Evolutionary conservation across 1,139 yeast genomes (phyloP).

Genomic region (Schwanniomyces etchellsii): DNA sequence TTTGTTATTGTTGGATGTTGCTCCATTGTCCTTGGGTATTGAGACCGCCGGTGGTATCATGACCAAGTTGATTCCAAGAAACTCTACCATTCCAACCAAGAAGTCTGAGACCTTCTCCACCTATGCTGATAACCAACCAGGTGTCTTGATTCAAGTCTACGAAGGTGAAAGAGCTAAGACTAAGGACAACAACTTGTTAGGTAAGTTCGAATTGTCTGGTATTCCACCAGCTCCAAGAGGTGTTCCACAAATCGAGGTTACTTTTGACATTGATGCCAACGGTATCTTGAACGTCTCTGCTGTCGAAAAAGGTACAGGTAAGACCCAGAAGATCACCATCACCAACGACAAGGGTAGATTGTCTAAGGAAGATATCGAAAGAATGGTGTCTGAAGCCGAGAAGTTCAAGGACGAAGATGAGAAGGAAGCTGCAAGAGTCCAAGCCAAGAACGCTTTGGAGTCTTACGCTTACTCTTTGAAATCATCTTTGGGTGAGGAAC

Average conservation of each 20-base stretch:
- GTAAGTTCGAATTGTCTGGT: slow-evolving; percentile 92
- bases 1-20: slow-evolving; percentile 80
- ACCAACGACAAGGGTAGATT: slow-evolving; percentile 50
- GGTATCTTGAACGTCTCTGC: slow-evolving; percentile 95
- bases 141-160: slow-evolving; percentile 90
- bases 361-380: slow-evolving; percentile 47
- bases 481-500: slow-evolving; percentile 75
- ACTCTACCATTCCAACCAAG: slow-evolving; percentile 94
- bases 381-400: slow-evolving; percentile 48
- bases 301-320: slow-evolving; percentile 92
- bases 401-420: slow-evolving; percentile 47
- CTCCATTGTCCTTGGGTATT: slow-evolving; percentile 92
- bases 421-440: slow-evolving; percentile 41
- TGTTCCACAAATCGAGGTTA: slow-evolving; percentile 94
- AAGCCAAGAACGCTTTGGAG: slow-evolving; percentile 83
- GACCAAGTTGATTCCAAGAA: slow-evolving; percentile 96
- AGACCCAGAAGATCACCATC: slow-evolving; percentile 45
- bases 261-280: slow-evolving; percentile 90
- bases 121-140: slow-evolving; percentile 95
- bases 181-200: slow-evolving; percentile 90
- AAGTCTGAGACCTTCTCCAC: slow-evolving; percentile 96
- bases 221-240: slow-evolving; percentile 99
- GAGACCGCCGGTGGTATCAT: slow-evolving; percentile 98
- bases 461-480: slow-evolving; percentile 87
- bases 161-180: slow-evolving; percentile 98